A percentile compares a stretch with the other conserved stretches of the same genome.
These are phyloP conservation scores for Trichophyton simii DNA, from an alignment of 2,329 filamentous ascomycete species.

Conservation along the genomic window DNA sequence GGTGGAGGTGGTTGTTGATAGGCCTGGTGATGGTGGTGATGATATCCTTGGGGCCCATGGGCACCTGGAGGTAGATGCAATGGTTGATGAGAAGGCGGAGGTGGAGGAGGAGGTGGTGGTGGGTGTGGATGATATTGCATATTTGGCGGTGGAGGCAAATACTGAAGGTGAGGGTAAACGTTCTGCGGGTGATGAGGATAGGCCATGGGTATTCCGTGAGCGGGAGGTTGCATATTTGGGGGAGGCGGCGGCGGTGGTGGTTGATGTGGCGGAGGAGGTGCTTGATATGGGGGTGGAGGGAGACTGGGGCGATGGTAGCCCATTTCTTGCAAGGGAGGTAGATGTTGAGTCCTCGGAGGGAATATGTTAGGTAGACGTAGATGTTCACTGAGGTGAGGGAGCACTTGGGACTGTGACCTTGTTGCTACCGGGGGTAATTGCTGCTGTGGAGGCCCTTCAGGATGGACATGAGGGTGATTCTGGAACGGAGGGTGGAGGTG, in stretches of 20 bases:
- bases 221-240: neutral
- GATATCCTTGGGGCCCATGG: constrained; percentile 6
- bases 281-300: constrained; percentile 10
- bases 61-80: neutral
- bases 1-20: constrained; percentile 6
- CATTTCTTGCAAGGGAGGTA: constrained; percentile 30
- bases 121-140: neutral
- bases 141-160: constrained; percentile 4
- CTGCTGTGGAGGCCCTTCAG: constrained; percentile 6
- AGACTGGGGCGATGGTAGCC: constrained; percentile 24
- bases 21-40: constrained; percentile 7
- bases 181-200: neutral
- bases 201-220: neutral
- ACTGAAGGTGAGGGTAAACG: constrained; percentile 2
- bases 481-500: neutral
- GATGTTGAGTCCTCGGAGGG: constrained; percentile 22
- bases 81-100: neutral
- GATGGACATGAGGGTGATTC: neutral
- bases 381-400: constrained; percentile 22
- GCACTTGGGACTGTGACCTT: constrained; percentile 8
- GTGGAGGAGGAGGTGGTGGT: constrained; percentile 1
- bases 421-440: constrained; percentile 25
- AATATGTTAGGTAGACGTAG: constrained; percentile 29
- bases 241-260: neutral
- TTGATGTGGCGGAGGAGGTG: neutral